These are phyloP conservation scores for Xylaria sp. DNA, from an alignment of 2,329 filamentous ascomycete genomes.

Conservation along the genomic window DNA sequence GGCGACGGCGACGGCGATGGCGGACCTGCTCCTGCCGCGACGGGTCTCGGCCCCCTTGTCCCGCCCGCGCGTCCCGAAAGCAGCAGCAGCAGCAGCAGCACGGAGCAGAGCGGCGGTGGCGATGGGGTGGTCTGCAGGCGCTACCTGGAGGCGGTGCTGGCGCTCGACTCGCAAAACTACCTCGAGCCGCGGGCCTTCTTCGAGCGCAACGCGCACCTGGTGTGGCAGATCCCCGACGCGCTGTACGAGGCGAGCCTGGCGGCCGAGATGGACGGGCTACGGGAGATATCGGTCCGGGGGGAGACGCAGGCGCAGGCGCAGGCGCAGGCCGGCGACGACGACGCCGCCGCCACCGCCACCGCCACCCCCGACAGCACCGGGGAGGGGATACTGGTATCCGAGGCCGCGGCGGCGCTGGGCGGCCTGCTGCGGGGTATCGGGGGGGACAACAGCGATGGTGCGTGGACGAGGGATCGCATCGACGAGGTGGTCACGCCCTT, in stretches of 20 bases:
- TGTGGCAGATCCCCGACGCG: conserved; percentile 30
- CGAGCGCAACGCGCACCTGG: conserved; percentile 28
- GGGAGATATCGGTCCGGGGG: conserved; percentile 11
- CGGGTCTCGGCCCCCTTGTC: conserved; percentile 19
- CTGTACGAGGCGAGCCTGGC: conserved; percentile 14
- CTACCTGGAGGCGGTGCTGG: conserved; percentile 25
- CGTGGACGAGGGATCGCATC: conserved; percentile 28
- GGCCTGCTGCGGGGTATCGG: conserved; percentile 19
- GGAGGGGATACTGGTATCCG: conserved; percentile 6
- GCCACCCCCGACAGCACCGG: too few relatives aligned
- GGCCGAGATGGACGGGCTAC: background rate
- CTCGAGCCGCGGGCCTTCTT: conserved; percentile 21
- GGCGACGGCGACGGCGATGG: too few relatives aligned
- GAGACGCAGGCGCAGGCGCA: conserved; percentile 1
- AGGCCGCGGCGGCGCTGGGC: conserved; percentile 18
- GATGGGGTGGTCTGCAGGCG: conserved; percentile 6
- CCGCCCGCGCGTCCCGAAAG: background rate
- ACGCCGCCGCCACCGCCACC: background rate
- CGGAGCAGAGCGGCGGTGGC: background rate
- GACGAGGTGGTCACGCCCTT: conserved; percentile 20
- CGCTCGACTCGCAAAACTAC: conserved; percentile 22
- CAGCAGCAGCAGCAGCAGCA: background rate
- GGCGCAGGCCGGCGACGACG: background rate
- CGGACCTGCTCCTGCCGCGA: too few relatives aligned
- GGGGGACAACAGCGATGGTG: conserved; percentile 16